Conservation (phyloP, 2,329 filamentous ascomycete genomes). For the Chaetothyriales sp. region DNA sequence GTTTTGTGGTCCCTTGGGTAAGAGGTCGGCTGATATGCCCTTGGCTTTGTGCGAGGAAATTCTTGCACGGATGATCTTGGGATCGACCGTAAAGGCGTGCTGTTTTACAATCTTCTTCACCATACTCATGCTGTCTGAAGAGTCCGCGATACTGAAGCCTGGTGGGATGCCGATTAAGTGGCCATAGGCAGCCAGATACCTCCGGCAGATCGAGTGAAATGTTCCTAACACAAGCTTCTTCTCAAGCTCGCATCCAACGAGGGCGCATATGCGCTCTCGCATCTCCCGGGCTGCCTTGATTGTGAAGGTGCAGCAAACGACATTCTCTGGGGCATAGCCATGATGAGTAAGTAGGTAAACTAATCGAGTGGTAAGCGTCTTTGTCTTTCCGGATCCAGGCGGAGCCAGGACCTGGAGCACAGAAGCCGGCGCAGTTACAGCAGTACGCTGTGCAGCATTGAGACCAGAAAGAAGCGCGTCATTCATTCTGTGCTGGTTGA, state of each 20-base stretch:
- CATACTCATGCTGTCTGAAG: constrained; percentile 63
- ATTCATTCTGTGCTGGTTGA: constrained; percentile 13
- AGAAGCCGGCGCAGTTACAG: constrained; percentile 48
- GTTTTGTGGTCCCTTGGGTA: constrained; percentile 23
- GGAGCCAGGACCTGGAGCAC: constrained; percentile 50
- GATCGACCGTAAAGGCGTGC: constrained; percentile 54
- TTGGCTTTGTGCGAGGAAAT: constrained; percentile 55
- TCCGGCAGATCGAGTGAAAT: constrained; percentile 81
- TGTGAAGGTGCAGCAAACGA: constrained; percentile 93
- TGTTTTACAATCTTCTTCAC: constrained; percentile 70
- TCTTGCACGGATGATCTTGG: constrained; percentile 54
- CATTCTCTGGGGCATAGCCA: constrained; percentile 65
- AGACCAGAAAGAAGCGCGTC: constrained; percentile 46
- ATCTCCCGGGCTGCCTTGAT: constrained; percentile 91
- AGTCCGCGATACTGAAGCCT: constrained; percentile 85
- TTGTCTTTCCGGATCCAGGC: constrained; percentile 74
- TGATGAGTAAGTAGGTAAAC: constrained; percentile 68
- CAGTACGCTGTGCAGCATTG: constrained; percentile 50
- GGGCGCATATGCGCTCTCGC: constrained; percentile 68
- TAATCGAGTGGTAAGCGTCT: constrained; percentile 83
- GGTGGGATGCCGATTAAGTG: constrained; percentile 66
- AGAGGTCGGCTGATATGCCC: constrained; percentile 34
- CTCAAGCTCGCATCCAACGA: constrained; percentile 66
- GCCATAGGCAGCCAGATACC: constrained; percentile 74
- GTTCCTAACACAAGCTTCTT: constrained; percentile 74